Evolutionary conservation across 2,329 filamentous ascomycete genomes (phyloP).

Genomic region (Tolypocladium amazonense): DNA sequence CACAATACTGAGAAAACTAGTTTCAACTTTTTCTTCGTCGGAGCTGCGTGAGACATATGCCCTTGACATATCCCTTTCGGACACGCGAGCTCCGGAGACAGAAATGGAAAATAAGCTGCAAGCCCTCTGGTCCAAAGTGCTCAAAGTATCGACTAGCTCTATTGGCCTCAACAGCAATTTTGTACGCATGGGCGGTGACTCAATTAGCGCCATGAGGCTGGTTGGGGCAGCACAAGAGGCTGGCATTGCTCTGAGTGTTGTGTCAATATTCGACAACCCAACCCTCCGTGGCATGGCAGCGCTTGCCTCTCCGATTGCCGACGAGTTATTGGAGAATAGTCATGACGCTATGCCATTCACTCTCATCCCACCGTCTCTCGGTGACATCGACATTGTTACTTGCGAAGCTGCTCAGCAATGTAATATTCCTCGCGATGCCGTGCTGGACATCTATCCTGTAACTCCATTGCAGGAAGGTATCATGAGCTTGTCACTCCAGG

Average conservation of each 20-base stretch:
- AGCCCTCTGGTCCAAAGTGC: not conserved
- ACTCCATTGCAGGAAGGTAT: constrained; percentile 2
- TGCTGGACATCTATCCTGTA: not conserved
- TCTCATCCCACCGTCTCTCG: not conserved
- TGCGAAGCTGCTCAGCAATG: not conserved
- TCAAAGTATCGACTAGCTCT: not conserved
- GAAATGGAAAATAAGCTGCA: not conserved
- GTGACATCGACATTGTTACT: not conserved
- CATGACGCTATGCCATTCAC: not conserved
- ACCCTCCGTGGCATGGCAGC: not conserved
- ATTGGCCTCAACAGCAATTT: not conserved
- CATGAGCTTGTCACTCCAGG: not conserved
- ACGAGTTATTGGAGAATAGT: not conserved
- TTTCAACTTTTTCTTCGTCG: not conserved
- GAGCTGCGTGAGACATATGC: not conserved
- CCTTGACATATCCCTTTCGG: not conserved
- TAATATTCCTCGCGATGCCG: not conserved
- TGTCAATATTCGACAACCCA: not conserved
- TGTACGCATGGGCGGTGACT: not conserved
- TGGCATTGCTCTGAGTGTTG: not conserved
- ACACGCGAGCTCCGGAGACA: not conserved
- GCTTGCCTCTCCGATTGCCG: not conserved
- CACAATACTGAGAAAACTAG: not conserved
- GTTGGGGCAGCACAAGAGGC: not conserved
- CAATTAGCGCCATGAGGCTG: not conserved